Percentiles rank a stretch among this genome's conserved stretches.
These are phyloP conservation scores for Hypericum androsaemum DNA, from an alignment of 345 rosid genomes.

Conservation along the genomic window DNA sequence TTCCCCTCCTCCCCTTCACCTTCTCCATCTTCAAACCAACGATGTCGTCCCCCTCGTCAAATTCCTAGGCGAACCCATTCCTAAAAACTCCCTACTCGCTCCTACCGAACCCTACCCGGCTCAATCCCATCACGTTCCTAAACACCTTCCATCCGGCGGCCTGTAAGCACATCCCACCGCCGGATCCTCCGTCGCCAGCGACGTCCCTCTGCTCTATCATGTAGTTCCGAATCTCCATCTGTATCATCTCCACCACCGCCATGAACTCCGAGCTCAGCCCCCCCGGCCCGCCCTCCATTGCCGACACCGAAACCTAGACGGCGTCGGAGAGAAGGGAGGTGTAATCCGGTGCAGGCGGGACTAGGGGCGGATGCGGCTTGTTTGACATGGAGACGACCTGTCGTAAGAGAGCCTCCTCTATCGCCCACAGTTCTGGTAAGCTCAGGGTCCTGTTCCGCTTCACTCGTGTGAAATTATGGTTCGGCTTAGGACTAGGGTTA, in stretches of 20 bases:
- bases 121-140: conserved; percentile 43
- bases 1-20: no score
- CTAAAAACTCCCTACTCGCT: conserved; percentile 28
- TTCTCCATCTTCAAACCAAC: no score
- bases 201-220: conserved; percentile 52
- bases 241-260: conserved; percentile 85
- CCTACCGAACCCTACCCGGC: conserved; percentile 46
- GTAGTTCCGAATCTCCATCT: conserved; percentile 68
- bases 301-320: not conserved
- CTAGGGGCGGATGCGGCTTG: not conserved
- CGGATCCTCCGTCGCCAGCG: conserved; percentile 15
- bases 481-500: no score
- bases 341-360: conserved; percentile 18
- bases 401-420: no score
- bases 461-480: no score
- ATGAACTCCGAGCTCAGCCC: conserved; percentile 62
- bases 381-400: no score
- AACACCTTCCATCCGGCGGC: conserved; percentile 44
- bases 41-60: no score
- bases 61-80: no score
- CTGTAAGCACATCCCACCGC: conserved; percentile 41
- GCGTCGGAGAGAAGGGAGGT: conserved; percentile 50
- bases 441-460: no score
- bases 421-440: no score
- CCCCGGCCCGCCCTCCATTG: conserved; percentile 22